Percentiles rank a stretch among this genome's conserved stretches.
phyloP scores from a whole-genome alignment of 2,329 filamentous ascomycete species.

The Diaporthe australafricana region DNA sequence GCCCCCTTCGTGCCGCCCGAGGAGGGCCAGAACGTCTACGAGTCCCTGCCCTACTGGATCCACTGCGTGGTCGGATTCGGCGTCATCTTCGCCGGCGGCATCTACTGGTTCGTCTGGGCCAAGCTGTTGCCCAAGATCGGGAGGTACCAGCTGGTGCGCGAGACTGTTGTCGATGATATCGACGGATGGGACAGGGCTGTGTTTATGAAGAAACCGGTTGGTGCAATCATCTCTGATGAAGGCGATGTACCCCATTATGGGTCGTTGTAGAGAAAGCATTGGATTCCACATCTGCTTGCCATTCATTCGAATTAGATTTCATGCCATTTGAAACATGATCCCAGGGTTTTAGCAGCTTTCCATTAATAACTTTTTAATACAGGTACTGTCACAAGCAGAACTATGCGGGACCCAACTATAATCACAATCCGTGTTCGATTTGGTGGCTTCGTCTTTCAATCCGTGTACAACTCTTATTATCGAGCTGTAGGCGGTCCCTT shows the following conservation, averaged over 20 bases:
- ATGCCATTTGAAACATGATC: too few relatives aligned
- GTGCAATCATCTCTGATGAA: not conserved
- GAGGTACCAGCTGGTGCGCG: constrained; percentile 66
- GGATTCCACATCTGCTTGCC: not conserved
- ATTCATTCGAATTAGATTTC: too few relatives aligned
- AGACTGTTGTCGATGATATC: constrained; percentile 64
- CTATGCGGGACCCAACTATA: too few relatives aligned
- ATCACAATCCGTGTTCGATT: too few relatives aligned
- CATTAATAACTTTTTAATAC: too few relatives aligned
- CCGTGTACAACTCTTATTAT: too few relatives aligned
- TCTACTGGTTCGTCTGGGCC: constrained; percentile 68
- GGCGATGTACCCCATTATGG: not conserved
- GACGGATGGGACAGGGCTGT: constrained; percentile 73
- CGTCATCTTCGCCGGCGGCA: constrained; percentile 61
- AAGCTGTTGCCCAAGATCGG: constrained; percentile 52
- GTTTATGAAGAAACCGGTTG: constrained; percentile 58
- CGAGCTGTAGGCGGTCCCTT: too few relatives aligned
- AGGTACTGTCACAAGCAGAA: too few relatives aligned
- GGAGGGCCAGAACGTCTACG: constrained; percentile 53
- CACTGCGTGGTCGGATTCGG: constrained; percentile 65
- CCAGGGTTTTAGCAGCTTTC: too few relatives aligned
- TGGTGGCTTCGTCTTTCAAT: too few relatives aligned
- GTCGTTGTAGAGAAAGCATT: not conserved
- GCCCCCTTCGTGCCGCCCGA: constrained; percentile 73
- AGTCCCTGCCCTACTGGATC: constrained; percentile 60